Conservation (phyloP, 2,329 filamentous ascomycete genomes). For the Penicillium sp. region DNA sequence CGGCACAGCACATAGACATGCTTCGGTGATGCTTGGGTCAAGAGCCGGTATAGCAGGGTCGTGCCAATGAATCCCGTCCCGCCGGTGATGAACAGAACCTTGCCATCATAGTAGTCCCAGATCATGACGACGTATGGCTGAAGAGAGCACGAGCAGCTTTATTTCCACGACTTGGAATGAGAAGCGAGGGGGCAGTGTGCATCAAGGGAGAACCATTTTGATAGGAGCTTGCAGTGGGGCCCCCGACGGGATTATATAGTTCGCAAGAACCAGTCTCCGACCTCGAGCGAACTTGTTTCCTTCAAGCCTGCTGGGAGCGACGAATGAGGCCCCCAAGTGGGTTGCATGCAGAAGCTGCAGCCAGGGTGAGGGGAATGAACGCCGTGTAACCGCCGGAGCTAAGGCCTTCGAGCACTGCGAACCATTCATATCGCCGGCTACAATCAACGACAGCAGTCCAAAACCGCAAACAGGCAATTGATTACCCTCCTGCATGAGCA, state of each 20-base stretch:
- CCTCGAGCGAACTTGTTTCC: neutral
- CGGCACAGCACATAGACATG: constrained; percentile 23
- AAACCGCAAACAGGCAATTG: constrained; percentile 4
- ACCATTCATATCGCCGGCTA: constrained; percentile 10
- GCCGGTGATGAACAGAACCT: constrained; percentile 23
- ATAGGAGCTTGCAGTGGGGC: constrained; percentile 7
- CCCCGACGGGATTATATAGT: constrained; percentile 6
- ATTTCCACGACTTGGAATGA: neutral
- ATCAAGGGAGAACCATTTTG: constrained; percentile 3
- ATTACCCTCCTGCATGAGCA: constrained; percentile 2
- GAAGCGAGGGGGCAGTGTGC: constrained; percentile 8
- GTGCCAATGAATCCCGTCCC: constrained; percentile 26
- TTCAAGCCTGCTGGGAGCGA: too few species aligned
- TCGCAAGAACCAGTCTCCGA: neutral
- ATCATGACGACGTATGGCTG: constrained; percentile 17
- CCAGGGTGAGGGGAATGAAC: constrained; percentile 13
- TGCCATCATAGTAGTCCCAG: constrained; percentile 26
- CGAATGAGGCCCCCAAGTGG: constrained; percentile 1
- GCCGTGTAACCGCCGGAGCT: constrained; percentile 13
- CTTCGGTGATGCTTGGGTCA: constrained; percentile 17
- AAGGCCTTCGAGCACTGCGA: constrained; percentile 4
- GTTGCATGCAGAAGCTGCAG: constrained; percentile 13
- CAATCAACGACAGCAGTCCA: constrained; percentile 1
- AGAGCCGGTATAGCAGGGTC: constrained; percentile 20
- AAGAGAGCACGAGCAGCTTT: neutral